Base-by-base conservation (phyloP, 495 filamentous ascomycete species). In the Staphylotrichum longicolle region DNA sequence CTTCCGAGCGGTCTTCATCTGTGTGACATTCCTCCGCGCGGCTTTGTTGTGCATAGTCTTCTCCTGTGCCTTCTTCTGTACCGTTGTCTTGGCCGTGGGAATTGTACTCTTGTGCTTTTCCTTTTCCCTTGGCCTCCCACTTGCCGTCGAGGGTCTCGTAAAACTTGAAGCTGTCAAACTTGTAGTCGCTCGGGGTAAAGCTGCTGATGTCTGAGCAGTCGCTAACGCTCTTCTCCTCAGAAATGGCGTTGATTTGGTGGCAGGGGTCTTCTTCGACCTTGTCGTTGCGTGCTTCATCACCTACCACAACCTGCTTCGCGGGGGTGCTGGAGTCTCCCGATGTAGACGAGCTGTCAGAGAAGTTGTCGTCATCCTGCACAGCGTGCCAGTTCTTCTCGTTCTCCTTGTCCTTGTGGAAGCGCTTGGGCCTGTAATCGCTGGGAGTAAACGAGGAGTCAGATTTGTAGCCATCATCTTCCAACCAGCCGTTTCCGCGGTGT, bases 391-490 rank as follows among this genome's bases (percentile, higher is more conserved):
- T 4, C 41, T 44, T 20, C 1, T 35, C 30, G 14, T 10, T 15
- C 11, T 3, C 3, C 30, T 37, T 5, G 14, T n/a, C 41, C 27
- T 45, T 39, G 2, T 11, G 5, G 30, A 7, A 27, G 33, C 11
- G 27, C 42, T 33, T 27, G 32, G 12, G 39, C 6, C 11, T 15
- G 27, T 56, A 56, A 3, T 56, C 39, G 8, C 52, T 54, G n/a
- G 52, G 39, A 2, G 52, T 54, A 15, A 54, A 54, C 3, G 52
- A 54, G 11, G 52, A 54, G 11, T 54, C 52, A 15, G 35, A 42
- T 3, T 32, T 15, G 35, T 12, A 54, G 12, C 1, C 35, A 3
- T 42, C 52, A 39, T 54, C 39, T n/a, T 42, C 52, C 37, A 54
- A 30, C 37, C 52, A 42, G 39, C 34, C 8, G 7, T 54, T 4